Evolutionary conservation across 106 monocot species (phyloP).

Genomic region (Ottelia alismoides): DNA sequence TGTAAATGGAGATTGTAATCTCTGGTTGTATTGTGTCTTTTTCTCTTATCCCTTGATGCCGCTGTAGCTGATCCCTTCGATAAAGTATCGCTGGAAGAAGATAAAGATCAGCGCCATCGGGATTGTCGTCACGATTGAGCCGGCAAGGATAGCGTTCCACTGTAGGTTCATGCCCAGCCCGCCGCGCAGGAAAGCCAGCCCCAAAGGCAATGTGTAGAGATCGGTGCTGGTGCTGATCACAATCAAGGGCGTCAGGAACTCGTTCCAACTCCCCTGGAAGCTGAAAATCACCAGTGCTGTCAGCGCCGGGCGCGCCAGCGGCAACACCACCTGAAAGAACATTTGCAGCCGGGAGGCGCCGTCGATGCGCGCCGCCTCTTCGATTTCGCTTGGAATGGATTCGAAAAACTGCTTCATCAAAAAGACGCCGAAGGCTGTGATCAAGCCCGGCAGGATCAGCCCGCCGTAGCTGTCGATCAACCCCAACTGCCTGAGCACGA

Average conservation of each 20-base stretch:
- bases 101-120: too few species aligned
- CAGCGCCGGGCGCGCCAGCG: not conserved
- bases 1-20: too few species aligned
- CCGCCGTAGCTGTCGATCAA: not conserved
- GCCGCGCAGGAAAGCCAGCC: too few species aligned
- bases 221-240: not conserved
- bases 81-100: too few species aligned
- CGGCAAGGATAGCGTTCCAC: too few species aligned
- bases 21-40: too few species aligned
- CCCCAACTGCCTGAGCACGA: not conserved
- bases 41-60: too few species aligned
- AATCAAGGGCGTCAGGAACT: not conserved
- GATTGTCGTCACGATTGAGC: too few species aligned
- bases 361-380: not conserved
- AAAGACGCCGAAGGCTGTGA: not conserved
- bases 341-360: not conserved
- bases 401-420: not conserved
- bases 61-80: too few species aligned
- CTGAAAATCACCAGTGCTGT: not conserved
- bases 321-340: not conserved
- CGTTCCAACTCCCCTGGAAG: not conserved
- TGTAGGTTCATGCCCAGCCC: too few species aligned
- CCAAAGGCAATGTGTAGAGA: not conserved
- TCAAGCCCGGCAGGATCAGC: not conserved
- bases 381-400: not conserved